phyloP scores from a whole-genome alignment of 208 protist genomes.

The Porcisia deanei region DNA sequence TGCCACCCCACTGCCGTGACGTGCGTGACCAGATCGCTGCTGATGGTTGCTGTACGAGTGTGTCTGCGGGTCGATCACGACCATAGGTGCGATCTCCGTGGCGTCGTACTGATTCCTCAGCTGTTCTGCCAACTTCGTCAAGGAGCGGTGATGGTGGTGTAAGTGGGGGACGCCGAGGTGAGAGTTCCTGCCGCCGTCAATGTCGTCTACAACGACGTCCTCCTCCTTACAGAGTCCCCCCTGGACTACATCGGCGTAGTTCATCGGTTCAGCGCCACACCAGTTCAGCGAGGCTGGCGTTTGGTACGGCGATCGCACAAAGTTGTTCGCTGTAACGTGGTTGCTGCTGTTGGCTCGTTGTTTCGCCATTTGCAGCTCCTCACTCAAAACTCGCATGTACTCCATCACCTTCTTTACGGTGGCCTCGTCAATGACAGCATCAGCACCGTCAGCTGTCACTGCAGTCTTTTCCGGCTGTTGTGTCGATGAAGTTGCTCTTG shows the following conservation, averaged over 20 bases:
- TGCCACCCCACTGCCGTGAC: neutral
- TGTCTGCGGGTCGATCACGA: conserved; percentile 27
- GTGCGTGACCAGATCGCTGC: neutral
- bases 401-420: conserved; percentile 47
- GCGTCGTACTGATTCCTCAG: conserved; percentile 26
- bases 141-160: conserved; percentile 1
- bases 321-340: neutral
- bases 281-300: neutral
- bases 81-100: conserved; percentile 14
- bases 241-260: neutral
- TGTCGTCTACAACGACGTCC: neutral
- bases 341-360: neutral
- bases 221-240: neutral
- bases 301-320: conserved; percentile 8
- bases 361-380: conserved; percentile 47
- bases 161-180: neutral
- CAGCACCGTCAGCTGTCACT: neutral
- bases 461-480: neutral
- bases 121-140: conserved; percentile 20
- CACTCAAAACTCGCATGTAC: conserved; percentile 66
- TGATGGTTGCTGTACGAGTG: conserved; percentile 10
- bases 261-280: neutral
- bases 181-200: neutral
- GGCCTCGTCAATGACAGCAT: conserved; percentile 30
- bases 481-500: neutral